These are phyloP conservation scores for Aspergillus sp. DNA, from an alignment of 2,329 filamentous ascomycete species.

Conservation along the genomic window DNA sequence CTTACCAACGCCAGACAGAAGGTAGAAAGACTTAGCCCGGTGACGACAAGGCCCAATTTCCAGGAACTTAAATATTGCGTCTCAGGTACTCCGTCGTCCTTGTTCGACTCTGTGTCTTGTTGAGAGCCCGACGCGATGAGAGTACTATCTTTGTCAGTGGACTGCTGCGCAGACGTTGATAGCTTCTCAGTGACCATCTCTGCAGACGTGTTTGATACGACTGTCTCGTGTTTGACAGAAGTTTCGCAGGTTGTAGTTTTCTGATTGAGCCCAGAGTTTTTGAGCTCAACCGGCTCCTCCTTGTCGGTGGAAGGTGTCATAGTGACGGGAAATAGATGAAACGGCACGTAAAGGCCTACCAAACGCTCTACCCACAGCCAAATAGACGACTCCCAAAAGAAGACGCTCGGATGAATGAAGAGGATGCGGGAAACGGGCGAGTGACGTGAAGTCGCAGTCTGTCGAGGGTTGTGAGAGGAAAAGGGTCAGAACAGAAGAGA, in stretches of 20 bases:
- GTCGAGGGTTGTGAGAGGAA: no score
- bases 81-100: conserved; percentile 12
- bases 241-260: background rate
- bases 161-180: background rate
- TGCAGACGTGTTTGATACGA: background rate
- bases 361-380: no score
- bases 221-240: background rate
- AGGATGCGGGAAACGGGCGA: no score
- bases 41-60: conserved; percentile 34
- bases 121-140: conserved; percentile 3
- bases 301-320: background rate
- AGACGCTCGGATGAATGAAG: no score
- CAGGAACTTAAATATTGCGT: conserved; percentile 32
- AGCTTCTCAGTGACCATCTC: conserved; percentile 2
- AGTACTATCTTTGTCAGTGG: conserved; percentile 24
- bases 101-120: background rate
- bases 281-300: background rate
- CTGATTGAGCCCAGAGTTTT: background rate
- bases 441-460: no score
- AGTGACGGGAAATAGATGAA: no score
- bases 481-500: no score
- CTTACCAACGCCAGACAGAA: conserved; percentile 40
- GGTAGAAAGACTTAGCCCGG: conserved; percentile 37
- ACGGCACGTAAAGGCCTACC: no score
- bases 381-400: no score